These are phyloP conservation scores for Magnaporthiopsis incrustans DNA, from an alignment of 2,329 filamentous ascomycete genomes.

Conservation along the genomic window DNA sequence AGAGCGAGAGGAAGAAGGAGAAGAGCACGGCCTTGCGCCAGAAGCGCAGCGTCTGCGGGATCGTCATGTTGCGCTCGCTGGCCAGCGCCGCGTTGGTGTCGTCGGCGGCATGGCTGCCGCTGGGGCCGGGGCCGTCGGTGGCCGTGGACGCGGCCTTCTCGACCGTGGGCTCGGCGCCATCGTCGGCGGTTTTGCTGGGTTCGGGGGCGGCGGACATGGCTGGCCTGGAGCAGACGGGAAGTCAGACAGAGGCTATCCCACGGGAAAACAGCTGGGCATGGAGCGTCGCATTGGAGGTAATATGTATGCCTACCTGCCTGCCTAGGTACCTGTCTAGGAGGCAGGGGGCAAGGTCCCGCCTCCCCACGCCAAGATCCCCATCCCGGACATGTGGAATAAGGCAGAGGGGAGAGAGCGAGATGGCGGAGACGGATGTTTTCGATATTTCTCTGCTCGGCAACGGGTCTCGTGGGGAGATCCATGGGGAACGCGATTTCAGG, in stretches of 20 bases:
- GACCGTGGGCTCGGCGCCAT: background rate
- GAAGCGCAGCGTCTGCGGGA: conserved; percentile 4
- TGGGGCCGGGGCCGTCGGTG: no score
- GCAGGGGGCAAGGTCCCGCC: no score
- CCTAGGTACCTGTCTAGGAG: no score
- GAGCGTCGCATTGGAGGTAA: no score
- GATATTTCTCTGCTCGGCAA: background rate
- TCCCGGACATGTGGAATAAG: no score
- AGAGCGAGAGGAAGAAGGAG: conserved; percentile 14
- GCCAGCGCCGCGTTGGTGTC: conserved; percentile 1
- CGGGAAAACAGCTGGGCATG: no score
- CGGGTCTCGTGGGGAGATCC: background rate
- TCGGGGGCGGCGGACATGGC: background rate
- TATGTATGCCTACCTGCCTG: no score
- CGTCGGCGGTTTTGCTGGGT: background rate
- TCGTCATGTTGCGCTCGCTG: conserved; percentile 6
- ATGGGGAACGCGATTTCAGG: background rate
- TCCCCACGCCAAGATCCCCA: no score
- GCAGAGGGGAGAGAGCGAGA: no score
- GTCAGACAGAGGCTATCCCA: no score
- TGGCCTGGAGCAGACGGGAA: no score
- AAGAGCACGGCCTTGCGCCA: conserved; percentile 13
- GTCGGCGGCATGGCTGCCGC: background rate
- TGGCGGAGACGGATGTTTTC: background rate
- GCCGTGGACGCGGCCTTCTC: background rate